Evolutionary conservation across 768 basidiomycete genomes (phyloP), one percentile per base, ranked within the genome.

Genomic region (Psilocybe cyanescens): DNA sequence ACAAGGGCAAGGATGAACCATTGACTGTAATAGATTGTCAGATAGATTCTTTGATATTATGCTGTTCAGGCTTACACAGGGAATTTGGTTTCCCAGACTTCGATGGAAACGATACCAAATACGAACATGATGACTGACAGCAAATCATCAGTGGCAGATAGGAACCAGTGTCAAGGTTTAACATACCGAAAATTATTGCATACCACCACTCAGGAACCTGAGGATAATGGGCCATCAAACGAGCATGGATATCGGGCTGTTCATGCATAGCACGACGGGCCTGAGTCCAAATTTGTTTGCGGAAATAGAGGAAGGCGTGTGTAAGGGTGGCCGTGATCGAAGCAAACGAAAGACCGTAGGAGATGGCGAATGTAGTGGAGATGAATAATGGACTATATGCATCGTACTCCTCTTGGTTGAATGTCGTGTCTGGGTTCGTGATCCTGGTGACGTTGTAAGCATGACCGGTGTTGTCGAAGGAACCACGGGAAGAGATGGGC

Each of bases 131-230:
- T 53, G 61, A 86, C 81, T 83, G 58, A 17, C 30, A 37, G 29
- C 45, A 37, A 7, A 50, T 24, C 37, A 17, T 56, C 14, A 24
- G 35, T 19, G 14, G n/a, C 16, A 29, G 16, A 31, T 66, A 52
- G 17, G 6, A 63, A 65, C 17, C n/a, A 71, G 70, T 30, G 45
- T 77, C 59, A 30, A 76, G 51, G 48, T 24, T 24, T 67, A 67
- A 76, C 78, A 63, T 76, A 82, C 73, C 72, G 74, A 93, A 91
- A 54, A 95, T 80, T 46, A 80, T 68, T 8, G 78, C 71, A 71
- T 94, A 95, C 93, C 93, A 95, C 92, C 90, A 94, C 61, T 93
- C 84, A 1, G 92, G 93, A 14, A 94, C 81, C 66, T 89, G 90
- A 1, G 77, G 79, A 70, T 95, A 95, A 52, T 76, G 75, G 11